Base-by-base conservation (phyloP, 768 basidiomycete genomes). In the Leccinum pellstonianum region DNA sequence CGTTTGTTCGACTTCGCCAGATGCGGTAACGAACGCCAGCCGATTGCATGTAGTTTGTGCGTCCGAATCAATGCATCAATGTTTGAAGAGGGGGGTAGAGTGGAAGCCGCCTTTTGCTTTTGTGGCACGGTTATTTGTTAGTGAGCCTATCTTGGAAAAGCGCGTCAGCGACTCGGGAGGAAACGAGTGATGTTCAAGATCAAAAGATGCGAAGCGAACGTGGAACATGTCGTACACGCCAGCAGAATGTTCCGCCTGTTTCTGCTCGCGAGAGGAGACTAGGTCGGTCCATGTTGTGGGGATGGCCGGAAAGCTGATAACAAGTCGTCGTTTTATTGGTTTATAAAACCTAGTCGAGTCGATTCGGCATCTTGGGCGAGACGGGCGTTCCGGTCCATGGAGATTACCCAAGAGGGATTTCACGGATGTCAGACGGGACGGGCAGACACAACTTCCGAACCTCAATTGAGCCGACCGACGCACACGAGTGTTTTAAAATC, bases 401-500 rank as follows among this genome's bases (percentile, higher is more conserved):
- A 50, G 47, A 48, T 33, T 33, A 35, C 15, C 19, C 43, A 29
- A 25, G 31, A 3, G 19, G n/a, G 23, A n/a, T 15, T 51, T 54
- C 50, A 58, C 9, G 25, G 33, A 11, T 10, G 15, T 14, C 25
- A 21, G 48, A 33, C 21, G 37, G 8, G 31, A 51, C 35, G 8
- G 19, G 33, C 3, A 38, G 23, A 17, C 19, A 37, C 58, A 17
- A 48, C 29, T 46, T 21, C 43, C 50, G 19, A 41, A 64, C 33
- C 62, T 66, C 65, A 25, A 48, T 33, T 67, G 65, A 66, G 62
- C 23, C 47, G 17, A 15, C 3, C 21, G 59, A 8, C 46, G 47
- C 15, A 43, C 17, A 33, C 31, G 31, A 29, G n/a, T 27, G 31
- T 21, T 62, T 64, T 27, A 47, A 55, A 66, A 67, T 48, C 31